Evolutionary conservation across 164 flowering plant species (phyloP), one percentile per base, ranked within the genome.

Genomic region (Protea cynaroides): DNA sequence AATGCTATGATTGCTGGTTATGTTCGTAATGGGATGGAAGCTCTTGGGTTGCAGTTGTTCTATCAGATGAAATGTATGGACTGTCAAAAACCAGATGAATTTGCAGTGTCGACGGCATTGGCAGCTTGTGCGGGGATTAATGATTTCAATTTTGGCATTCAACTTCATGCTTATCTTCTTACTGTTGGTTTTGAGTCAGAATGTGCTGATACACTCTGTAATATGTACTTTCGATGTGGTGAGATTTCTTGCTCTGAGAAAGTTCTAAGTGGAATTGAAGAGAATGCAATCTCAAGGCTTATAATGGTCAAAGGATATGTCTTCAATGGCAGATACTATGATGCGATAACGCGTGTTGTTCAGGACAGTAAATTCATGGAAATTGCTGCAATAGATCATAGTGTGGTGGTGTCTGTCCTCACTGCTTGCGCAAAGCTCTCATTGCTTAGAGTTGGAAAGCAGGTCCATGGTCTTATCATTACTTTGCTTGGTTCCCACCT

Each of bases 201-300:
- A 36, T 71, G 72, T 44, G 51, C 21, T 21, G 62, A 51, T 60
- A 65, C 75, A 5, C 29, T 76, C 18, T 71, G 72, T 58, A 74
- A 68, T 47, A 74, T 79, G 80, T 79, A 79, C 55, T 74, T 74
- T 65, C 62, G 69, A n/a, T 72, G 78, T 50, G 65, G 75, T 22
- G 65, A 72, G 61, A 75, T 79, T 22, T 56, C 34, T 37, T 60
- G 29, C 29, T 80, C 75, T 8, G 77, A 74, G 70, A 72, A 17
- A 44, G 40, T 72, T 63, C 64, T 74, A 38, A 44, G 25, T 50
- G 75, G 64, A 61, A 58, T 40, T 43, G 75, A 55, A 49, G 58
- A 44, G 14, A 57, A 56, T 65, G 53, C n/a, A 21, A 6, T 64
- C 7, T 63, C 60, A 29, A 74, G 51, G 58, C 63, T 74, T 62